phyloP scores from a whole-genome alignment of 345 rosid species.

The Eucalyptus regnans region DNA sequence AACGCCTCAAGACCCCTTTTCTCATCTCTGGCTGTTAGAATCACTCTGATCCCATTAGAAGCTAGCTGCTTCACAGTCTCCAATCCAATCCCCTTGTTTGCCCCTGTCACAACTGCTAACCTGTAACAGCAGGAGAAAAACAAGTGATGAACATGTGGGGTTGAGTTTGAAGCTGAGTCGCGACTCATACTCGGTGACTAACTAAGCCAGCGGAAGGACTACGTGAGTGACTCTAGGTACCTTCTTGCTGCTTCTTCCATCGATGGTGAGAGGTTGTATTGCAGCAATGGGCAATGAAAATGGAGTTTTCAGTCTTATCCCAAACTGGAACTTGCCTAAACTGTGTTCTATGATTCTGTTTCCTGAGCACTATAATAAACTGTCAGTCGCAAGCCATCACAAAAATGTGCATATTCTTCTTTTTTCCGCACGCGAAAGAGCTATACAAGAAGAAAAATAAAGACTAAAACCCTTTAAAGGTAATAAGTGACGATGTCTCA shows the following conservation, averaged over 20 bases:
- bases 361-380: neutral
- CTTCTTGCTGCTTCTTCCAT: neutral
- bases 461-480: neutral
- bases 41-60: neutral
- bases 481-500: neutral
- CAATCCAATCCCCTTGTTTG: constrained; percentile 5
- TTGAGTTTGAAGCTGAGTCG: neutral
- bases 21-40: constrained; percentile 11
- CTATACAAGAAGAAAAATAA: neutral
- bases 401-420: neutral
- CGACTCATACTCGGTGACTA: neutral
- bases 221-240: neutral
- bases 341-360: neutral
- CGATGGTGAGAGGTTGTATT: neutral
- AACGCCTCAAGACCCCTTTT: constrained; percentile 13
- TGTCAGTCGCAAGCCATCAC: neutral
- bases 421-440: neutral
- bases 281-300: neutral
- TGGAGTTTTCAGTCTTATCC: neutral
- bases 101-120: constrained; percentile 1
- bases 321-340: neutral
- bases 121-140: neutral
- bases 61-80: constrained; percentile 5
- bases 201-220: neutral
- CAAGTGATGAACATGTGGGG: neutral